phyloP scores from a whole-genome alignment of 768 basidiomycete species.

The Strobilomyces dryophilus region DNA sequence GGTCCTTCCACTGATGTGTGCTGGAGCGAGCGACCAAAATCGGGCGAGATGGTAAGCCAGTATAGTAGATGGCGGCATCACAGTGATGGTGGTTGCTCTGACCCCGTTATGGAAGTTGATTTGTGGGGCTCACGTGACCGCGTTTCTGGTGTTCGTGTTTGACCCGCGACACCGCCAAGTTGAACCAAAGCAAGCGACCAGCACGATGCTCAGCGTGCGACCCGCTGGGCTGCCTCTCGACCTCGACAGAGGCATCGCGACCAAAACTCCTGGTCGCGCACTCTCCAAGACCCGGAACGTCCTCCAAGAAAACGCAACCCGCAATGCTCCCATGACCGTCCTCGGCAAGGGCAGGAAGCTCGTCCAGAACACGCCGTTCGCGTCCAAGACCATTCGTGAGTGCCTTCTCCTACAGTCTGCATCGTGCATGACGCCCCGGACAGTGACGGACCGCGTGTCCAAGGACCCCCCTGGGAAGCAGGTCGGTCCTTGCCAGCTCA shows the following conservation, averaged over 20 bases:
- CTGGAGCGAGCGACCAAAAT: no score
- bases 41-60: no score
- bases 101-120: background rate
- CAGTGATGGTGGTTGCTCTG: no score
- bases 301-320: conserved; percentile 48
- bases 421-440: background rate
- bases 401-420: background rate
- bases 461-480: conserved; percentile 27
- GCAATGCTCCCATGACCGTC: conserved; percentile 38
- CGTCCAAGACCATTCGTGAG: conserved; percentile 29
- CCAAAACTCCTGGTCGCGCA: conserved; percentile 56
- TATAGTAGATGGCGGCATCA: no score
- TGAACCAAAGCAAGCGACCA: conserved; percentile 1
- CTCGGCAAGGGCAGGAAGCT: conserved; percentile 44
- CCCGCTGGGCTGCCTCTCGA: conserved; percentile 26
- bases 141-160: conserved; percentile 18
- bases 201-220: conserved; percentile 28
- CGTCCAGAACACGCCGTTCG: conserved; percentile 34
- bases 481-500: conserved; percentile 21
- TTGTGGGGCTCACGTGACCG: conserved; percentile 25
- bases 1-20: no score
- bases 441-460: conserved; percentile 19
- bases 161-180: background rate
- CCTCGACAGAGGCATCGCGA: conserved; percentile 16
- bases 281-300: conserved; percentile 35